Base-by-base conservation (phyloP, 2,329 filamentous ascomycete species). In the Sphaerostilbella broomeana region DNA sequence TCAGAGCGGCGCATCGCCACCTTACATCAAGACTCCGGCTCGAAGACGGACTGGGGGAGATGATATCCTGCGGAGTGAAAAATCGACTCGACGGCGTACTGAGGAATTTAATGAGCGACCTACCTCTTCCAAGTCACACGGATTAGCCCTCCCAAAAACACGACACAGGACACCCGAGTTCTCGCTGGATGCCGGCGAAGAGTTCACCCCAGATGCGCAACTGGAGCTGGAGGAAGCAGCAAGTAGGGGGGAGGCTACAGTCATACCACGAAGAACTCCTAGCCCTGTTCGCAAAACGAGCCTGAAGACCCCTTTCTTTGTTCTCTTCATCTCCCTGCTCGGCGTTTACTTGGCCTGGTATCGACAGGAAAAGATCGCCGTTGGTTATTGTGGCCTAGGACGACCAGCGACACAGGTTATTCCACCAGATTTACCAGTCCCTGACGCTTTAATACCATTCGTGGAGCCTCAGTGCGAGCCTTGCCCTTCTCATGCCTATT, bases 151-250 rank as follows among this genome's bases (percentile, higher is more conserved):
- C 59, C 31, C 68, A 26, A 64, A 67, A 35, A 12, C 35, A 5
- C 58, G 59, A 11, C 47, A 57, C 12, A 51, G 55, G 29, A 58
- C 57, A 4, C 61, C 63, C 0, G 63, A 64, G 18, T 51, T 57
- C 5, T 20, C 50, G 10, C 40, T 86, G 5, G 81, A 88, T 45
- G 71, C 81, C 0, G 86, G 85, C 4, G 92, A 97, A 59, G 92
- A 98, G 55, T 98, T 97, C 50, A 95, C 89, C 1, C 86, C 89
- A 0, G 87, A 95, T 47, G 90, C 86, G 56, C 84, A 89, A 61
- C 67, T 94, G 10, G 87, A 88, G 47, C 66, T 95, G 31, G 76
- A 81, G 36, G 83, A 89, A 48, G 75, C 82, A 35, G 75, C 73
- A 4, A 65, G 66, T 40, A 67, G 71, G 33, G 75, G 77, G 32